phyloP scores from a whole-genome alignment of 176 grass and related monocot species.

The Ensete ventricosum region DNA sequence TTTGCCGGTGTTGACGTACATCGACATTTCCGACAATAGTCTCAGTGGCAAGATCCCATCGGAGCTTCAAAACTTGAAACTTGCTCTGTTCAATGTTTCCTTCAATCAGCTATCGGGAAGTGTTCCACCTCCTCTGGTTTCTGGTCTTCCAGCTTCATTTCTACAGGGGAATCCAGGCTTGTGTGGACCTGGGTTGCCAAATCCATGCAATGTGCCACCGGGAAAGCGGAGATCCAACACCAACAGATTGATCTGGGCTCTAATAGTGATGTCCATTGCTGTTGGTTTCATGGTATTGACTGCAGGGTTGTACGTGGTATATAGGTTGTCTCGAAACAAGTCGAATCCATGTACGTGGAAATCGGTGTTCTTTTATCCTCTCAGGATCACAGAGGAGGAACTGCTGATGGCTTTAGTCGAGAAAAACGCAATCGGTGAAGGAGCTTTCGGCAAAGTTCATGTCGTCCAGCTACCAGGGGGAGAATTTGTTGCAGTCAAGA shows the following conservation, averaged over 20 bases:
- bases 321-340: conserved; percentile 10
- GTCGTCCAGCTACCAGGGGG: conserved; percentile 32
- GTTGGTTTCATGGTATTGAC: conserved; percentile 27
- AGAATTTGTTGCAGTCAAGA: conserved; percentile 45
- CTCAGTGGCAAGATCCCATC: conserved; percentile 50
- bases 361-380: conserved; percentile 53
- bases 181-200: conserved; percentile 49
- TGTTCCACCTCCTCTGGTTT: conserved; percentile 39
- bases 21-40: conserved; percentile 63
- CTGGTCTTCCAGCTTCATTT: conserved; percentile 55
- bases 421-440: conserved; percentile 42
- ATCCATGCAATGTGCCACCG: conserved; percentile 15
- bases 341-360: conserved; percentile 20
- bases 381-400: conserved; percentile 48
- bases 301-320: conserved; percentile 28
- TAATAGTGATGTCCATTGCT: conserved; percentile 30
- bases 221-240: conserved; percentile 11
- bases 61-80: conserved; percentile 56
- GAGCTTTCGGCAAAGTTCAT: conserved; percentile 47
- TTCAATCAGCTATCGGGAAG: conserved; percentile 62
- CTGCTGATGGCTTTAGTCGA: conserved; percentile 34
- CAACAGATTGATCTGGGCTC: conserved; percentile 22
- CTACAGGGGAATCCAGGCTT: conserved; percentile 54
- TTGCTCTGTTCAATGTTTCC: conserved; percentile 68
- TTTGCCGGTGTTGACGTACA: conserved; percentile 67